A percentile compares a stretch with the other conserved stretches of the same genome.
phyloP scores from a whole-genome alignment of 108 stramenopile species.

The Nitzschia sp. region DNA sequence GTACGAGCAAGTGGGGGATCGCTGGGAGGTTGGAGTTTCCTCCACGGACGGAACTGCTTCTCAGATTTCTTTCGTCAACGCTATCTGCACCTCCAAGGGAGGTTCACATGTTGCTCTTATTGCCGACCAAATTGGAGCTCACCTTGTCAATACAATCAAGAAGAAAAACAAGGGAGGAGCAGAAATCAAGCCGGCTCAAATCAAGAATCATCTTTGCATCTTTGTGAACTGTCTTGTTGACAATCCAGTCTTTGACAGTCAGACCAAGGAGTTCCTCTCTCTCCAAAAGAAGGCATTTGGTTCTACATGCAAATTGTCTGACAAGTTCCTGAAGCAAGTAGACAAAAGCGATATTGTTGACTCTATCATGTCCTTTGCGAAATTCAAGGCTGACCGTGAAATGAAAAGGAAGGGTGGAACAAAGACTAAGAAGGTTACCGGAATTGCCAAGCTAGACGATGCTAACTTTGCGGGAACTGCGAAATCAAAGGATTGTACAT shows the following conservation, averaged over 20 bases:
- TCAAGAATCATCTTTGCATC: conserved; percentile 95
- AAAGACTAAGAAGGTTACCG: conserved; percentile 93
- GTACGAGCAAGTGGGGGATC: conserved; percentile 82
- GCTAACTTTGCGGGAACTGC: conserved; percentile 95
- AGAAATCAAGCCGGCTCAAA: conserved; percentile 83
- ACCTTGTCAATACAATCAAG: conserved; percentile 58
- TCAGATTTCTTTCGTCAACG: conserved; percentile 97
- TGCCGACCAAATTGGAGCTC: conserved; percentile 81
- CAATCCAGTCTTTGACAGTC: conserved; percentile 97
- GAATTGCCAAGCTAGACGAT: conserved; percentile 93
- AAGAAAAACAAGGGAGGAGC: conserved; percentile 94
- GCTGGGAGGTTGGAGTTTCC: conserved; percentile 95
- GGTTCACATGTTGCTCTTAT: conserved; percentile 92
- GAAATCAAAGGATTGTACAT: conserved; percentile 89
- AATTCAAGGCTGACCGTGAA: conserved; percentile 87
- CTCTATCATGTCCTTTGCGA: conserved; percentile 72
- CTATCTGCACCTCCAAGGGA: conserved; percentile 95
- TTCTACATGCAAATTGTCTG: conserved; percentile 63
- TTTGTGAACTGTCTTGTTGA: conserved; percentile 96
- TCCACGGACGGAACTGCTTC: conserved; percentile 83
- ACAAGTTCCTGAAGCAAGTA: conserved; percentile 83
- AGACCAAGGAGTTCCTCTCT: conserved; percentile 97
- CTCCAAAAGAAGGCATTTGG: conserved; percentile 79
- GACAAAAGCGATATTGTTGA: conserved; percentile 94
- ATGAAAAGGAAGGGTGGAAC: conserved; percentile 90